Percentiles rank a stretch among this genome's conserved stretches.
These are phyloP conservation scores for Wickerhamomyces bovis DNA, from an alignment of 805 yeast genomes.

Conservation along the genomic window DNA sequence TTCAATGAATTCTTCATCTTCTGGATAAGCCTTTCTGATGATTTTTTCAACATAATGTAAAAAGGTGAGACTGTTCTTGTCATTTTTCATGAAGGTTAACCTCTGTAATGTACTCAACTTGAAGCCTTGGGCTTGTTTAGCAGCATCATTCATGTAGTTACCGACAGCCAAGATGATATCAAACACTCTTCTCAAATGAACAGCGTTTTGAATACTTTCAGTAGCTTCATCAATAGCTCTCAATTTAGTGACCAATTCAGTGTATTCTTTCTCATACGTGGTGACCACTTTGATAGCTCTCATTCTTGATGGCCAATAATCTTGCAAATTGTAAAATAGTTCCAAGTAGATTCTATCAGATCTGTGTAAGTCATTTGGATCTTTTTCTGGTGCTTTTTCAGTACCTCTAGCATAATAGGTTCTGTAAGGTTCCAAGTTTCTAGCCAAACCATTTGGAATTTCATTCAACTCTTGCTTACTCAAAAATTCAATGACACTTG, in stretches of 20 bases:
- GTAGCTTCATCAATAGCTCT: constrained; percentile 70
- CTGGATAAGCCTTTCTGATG: constrained; percentile 80
- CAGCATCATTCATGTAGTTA: constrained; percentile 82
- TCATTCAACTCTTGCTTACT: constrained; percentile 70
- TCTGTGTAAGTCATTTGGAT: constrained; percentile 72
- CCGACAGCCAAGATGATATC: constrained; percentile 88
- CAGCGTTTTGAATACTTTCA: constrained; percentile 57
- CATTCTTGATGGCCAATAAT: constrained; percentile 90
- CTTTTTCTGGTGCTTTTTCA: constrained; percentile 47
- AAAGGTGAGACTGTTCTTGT: constrained; percentile 69
- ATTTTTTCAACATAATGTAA: constrained; percentile 88
- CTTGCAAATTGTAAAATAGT: constrained; percentile 73
- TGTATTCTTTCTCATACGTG: constrained; percentile 72
- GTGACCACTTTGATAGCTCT: constrained; percentile 70
- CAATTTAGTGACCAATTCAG: constrained; percentile 61
- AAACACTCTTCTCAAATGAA: constrained; percentile 62
- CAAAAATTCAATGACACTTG: constrained; percentile 79
- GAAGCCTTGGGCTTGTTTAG: constrained; percentile 92
- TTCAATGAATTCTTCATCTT: constrained; percentile 63
- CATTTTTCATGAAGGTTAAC: constrained; percentile 85
- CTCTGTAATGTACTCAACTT: constrained; percentile 85
- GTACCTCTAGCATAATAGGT: constrained; percentile 46
- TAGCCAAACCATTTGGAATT: constrained; percentile 61
- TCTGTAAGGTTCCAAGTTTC: constrained; percentile 76
- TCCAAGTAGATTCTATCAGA: constrained; percentile 84